Conservation (phyloP, 2,329 filamentous ascomycete species). For the Bipolaris zeicola region DNA sequence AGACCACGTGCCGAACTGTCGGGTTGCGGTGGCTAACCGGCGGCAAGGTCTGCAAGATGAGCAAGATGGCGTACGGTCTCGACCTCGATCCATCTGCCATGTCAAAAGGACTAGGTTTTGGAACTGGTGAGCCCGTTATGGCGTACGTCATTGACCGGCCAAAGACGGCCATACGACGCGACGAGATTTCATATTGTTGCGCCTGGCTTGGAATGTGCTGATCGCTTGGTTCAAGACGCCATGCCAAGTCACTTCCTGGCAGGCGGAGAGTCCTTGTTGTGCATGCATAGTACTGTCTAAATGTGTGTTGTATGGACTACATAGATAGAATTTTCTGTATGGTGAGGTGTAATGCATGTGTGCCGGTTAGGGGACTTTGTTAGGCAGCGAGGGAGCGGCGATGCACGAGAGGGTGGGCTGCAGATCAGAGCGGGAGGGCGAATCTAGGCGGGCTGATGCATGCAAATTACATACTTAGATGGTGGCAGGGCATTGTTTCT, state of each 20-base stretch:
- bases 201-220: not conserved
- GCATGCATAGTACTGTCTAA: not conserved
- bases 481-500: not conserved
- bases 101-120: no score
- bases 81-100: conserved; percentile 8
- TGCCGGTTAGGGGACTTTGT: no score
- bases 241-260: not conserved
- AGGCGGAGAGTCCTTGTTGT: not conserved
- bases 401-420: not conserved
- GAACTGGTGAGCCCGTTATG: not conserved
- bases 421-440: not conserved
- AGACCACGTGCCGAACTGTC: conserved; percentile 3
- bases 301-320: no score
- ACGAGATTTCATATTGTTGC: no score
- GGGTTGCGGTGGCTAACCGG: conserved; percentile 6
- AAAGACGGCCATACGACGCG: not conserved
- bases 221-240: not conserved
- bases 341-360: no score
- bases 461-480: no score
- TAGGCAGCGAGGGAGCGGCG: not conserved
- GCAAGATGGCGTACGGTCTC: conserved; percentile 1
- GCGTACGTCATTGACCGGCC: conserved; percentile 8
- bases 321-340: not conserved
- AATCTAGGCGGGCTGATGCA: not conserved
- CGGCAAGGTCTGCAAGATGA: conserved; percentile 1